Base-by-base conservation (phyloP, 2,329 filamentous ascomycete species). In the Aspergillus alliaceus region DNA sequence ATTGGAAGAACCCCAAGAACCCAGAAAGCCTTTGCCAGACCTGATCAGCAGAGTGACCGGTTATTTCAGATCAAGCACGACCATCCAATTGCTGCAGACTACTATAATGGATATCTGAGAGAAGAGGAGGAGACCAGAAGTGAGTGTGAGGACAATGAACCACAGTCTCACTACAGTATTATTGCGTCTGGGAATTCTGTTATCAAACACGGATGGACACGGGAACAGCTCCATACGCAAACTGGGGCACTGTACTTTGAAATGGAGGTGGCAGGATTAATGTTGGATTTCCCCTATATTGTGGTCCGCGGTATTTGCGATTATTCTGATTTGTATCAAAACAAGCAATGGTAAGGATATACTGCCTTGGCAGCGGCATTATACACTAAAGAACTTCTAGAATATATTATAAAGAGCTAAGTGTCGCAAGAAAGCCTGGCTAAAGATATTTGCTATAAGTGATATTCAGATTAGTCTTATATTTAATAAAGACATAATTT, bases 111-210 rank as follows among this genome's bases (percentile, higher is more conserved):
- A 15, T 64, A 53, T 22, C 40, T 22, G 9, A 9, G 18, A 7
- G 61, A 59, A 25, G 59, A 53, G 54, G 58, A 64, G 40, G 54
- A 54, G 18, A 47, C 4, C 6, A 54, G 59, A 42, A 25, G 15
- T 29, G 11, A 52, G 58, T 59, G 59, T 6, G 56, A 63, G 24
- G 32, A 54, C 34, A 53, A 20, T 25, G 49, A 54, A 29, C 52
- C 58, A 46, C 32, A 47, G 15, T 15, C 32, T 3, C 34, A 61
- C 18, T 64, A 60, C 22, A 58, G 64, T 7, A 54, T 64, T 6
- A 64, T 66, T 57, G 62, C 59, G 3, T 67, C 65, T 24, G 58
- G 57, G 3, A 62, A 64, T 50, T 1, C 12, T 12, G 53, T 64
- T 1, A 57, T 67, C 1, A 60, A 62, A n/a, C 12, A 63, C 34